These are phyloP conservation scores for Phialophora macrospora DNA, from an alignment of 2,329 filamentous ascomycete genomes.

Conservation along the genomic window DNA sequence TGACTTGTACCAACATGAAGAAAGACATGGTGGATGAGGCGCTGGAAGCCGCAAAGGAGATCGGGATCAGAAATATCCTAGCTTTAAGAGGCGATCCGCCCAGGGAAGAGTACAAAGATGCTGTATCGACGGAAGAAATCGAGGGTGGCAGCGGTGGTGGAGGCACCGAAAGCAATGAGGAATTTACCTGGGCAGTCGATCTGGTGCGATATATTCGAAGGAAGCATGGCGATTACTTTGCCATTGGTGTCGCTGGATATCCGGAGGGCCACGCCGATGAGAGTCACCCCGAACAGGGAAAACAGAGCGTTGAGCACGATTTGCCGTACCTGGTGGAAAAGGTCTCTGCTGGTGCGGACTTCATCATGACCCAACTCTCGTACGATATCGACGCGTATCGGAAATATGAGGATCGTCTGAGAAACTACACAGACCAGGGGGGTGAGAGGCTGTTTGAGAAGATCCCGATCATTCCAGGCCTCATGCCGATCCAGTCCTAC, in stretches of 20 bases:
- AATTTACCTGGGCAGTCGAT: slow-evolving; percentile 88
- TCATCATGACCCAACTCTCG: slow-evolving; percentile 98
- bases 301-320: slow-evolving; percentile 67
- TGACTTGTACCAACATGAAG: slow-evolving; percentile 99
- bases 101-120: slow-evolving; percentile 79
- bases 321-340: slow-evolving; percentile 90
- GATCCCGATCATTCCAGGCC: slow-evolving; percentile 87
- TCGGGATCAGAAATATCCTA: slow-evolving; percentile 92
- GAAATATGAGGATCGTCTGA: slow-evolving; percentile 74
- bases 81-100: slow-evolving; percentile 91
- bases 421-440: slow-evolving; percentile 76
- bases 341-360: slow-evolving; percentile 87
- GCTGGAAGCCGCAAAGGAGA: slow-evolving; percentile 83
- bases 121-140: slow-evolving; percentile 54
- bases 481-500: slow-evolving; percentile 98
- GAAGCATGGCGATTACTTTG: slow-evolving; percentile 91
- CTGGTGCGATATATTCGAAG: slow-evolving; percentile 86
- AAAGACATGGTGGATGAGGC: slow-evolving; percentile 82
- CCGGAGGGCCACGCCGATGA: slow-evolving; percentile 95
- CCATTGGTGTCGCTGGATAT: slow-evolving; percentile 90
- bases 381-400: slow-evolving; percentile 87
- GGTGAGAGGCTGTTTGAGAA: slow-evolving; percentile 68
- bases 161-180: slow-evolving; percentile 60
- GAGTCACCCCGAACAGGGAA: slow-evolving; percentile 75
- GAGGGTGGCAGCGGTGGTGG: slow-evolving; percentile 40